Conservation (phyloP, 2,329 filamentous ascomycete genomes). For the Fusarium sp. region DNA sequence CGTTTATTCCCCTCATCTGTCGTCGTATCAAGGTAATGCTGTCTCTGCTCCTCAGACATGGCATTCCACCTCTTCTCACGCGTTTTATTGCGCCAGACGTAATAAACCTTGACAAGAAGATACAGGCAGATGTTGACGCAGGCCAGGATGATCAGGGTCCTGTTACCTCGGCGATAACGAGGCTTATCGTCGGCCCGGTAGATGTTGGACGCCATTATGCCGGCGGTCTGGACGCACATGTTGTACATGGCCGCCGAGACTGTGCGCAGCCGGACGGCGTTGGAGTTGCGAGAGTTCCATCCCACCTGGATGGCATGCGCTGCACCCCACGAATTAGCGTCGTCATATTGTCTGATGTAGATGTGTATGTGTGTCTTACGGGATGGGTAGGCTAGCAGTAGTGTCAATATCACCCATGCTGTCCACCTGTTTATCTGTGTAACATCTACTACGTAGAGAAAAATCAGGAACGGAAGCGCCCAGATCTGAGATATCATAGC, state of each 20-base stretch:
- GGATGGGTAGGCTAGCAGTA: constrained; percentile 47
- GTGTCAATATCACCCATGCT: constrained; percentile 45
- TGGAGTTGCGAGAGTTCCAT: constrained; percentile 67
- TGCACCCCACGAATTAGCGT: constrained; percentile 22
- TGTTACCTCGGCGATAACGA: constrained; percentile 57
- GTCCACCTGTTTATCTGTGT: constrained; percentile 43
- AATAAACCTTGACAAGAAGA: constrained; percentile 50
- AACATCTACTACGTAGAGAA: constrained; percentile 44
- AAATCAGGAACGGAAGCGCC: constrained; percentile 48
- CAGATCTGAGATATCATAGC: constrained; percentile 48
- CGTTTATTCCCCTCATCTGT: constrained; percentile 18
- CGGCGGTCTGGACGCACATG: constrained; percentile 58
- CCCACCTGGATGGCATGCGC: constrained; percentile 60
- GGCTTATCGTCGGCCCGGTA: constrained; percentile 59
- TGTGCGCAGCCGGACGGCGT: constrained; percentile 69
- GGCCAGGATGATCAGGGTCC: constrained; percentile 39
- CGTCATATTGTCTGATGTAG: neutral
- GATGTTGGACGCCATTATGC: constrained; percentile 58
- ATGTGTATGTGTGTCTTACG: constrained; percentile 15
- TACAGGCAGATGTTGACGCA: constrained; percentile 50
- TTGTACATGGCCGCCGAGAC: constrained; percentile 66
- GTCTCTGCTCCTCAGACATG: constrained; percentile 14
- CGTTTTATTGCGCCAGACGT: constrained; percentile 51
- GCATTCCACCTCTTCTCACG: constrained; percentile 16
- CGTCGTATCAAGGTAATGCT: constrained; percentile 17